These are phyloP conservation scores for Taphrina flavorubra DNA, from an alignment of 1,139 yeast genomes.

Conservation along the genomic window DNA sequence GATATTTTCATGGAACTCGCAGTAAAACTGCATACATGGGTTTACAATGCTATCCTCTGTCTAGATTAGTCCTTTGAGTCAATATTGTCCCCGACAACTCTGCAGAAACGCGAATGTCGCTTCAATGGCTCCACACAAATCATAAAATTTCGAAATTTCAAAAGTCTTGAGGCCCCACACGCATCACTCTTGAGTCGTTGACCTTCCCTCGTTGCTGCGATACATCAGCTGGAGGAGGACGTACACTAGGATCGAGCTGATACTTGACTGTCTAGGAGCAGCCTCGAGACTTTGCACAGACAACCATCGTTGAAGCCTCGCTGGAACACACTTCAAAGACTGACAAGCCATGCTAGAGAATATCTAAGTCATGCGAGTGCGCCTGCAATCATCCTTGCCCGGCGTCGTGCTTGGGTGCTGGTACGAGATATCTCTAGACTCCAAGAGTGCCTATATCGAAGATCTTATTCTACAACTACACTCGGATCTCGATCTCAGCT, in stretches of 20 bases:
- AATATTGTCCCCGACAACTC: no score
- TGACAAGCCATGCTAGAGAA: no score
- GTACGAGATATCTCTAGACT: conserved; percentile 25
- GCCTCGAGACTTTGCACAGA: not conserved
- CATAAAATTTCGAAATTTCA: not conserved
- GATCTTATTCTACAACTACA: conserved; percentile 22
- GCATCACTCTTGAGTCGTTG: no score
- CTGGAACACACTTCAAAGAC: not conserved
- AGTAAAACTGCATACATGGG: conserved; percentile 31
- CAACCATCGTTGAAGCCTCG: not conserved
- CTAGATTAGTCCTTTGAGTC: not conserved
- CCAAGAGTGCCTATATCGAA: conserved; percentile 7
- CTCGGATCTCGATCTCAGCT: conserved; percentile 7
- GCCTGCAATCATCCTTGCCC: conserved; percentile 12
- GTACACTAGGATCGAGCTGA: no score
- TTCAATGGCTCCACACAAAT: not conserved
- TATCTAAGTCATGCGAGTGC: conserved; percentile 18
- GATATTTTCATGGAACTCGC: conserved; percentile 34
- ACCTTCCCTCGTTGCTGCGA: not conserved
- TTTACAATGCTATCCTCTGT: not conserved
- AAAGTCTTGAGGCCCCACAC: conserved; percentile 1
- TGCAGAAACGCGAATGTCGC: no score
- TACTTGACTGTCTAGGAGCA: not conserved
- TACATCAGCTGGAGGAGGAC: no score
- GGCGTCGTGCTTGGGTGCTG: conserved; percentile 17